Evolutionary conservation across 441 rosid genomes (phyloP).

Genomic region (Omphalea diandra): DNA sequence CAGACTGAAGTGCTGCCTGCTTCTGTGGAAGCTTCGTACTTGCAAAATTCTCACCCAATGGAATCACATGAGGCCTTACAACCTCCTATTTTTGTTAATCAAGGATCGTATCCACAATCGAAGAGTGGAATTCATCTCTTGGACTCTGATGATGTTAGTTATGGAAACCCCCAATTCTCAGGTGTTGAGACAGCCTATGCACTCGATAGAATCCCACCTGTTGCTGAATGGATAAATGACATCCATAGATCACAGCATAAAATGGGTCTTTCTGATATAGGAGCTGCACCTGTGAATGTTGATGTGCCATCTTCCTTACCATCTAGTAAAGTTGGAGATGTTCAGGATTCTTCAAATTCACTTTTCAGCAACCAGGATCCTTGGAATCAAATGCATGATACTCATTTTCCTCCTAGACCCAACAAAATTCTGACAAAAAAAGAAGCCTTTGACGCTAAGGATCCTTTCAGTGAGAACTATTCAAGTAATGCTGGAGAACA

Average conservation of each 20-base stretch:
- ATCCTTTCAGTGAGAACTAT: conserved; percentile 42
- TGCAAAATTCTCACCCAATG: conserved; percentile 29
- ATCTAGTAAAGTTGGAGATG: conserved; percentile 29
- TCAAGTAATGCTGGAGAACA: conserved; percentile 32
- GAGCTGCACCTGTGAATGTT: conserved; percentile 28
- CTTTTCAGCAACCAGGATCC: conserved; percentile 73
- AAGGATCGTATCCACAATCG: conserved; percentile 36
- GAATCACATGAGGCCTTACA: conserved; percentile 33
- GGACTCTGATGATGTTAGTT: conserved; percentile 37
- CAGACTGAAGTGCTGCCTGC: conserved; percentile 25
- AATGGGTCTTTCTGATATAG: conserved; percentile 26
- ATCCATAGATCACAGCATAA: conserved; percentile 29
- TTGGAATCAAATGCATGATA: conserved; percentile 51
- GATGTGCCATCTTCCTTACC: conserved; percentile 23
- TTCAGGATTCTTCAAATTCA: conserved; percentile 52
- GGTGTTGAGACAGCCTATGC: conserved; percentile 30
- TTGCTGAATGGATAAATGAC: conserved; percentile 36
- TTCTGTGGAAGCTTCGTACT: conserved; percentile 25
- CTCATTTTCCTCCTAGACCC: conserved; percentile 55
- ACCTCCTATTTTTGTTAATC: conserved; percentile 34
- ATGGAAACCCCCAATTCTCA: conserved; percentile 30
- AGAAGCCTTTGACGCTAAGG: conserved; percentile 38
- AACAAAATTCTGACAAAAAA: conserved; percentile 43
- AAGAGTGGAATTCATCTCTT: conserved; percentile 32
- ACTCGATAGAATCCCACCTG: conserved; percentile 33